Conservation (phyloP, 2,329 filamentous ascomycete genomes). For the Botryotinia calthae region DNA sequence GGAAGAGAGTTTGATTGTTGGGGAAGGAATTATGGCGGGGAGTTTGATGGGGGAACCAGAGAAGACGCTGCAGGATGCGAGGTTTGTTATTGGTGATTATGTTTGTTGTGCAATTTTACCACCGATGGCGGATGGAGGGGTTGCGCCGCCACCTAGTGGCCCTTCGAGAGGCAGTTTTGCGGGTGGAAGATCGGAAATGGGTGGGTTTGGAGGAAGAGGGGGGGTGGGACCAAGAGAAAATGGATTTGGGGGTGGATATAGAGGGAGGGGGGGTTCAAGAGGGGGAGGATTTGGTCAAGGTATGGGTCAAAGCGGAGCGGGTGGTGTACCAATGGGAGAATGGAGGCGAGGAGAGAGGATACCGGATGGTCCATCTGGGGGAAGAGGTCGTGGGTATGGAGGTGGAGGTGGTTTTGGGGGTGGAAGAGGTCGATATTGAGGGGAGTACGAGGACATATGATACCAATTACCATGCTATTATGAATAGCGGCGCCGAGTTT, state of each 20-base stretch:
- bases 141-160: conserved; percentile 60
- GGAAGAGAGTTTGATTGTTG: conserved; percentile 39
- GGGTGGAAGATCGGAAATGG: conserved; percentile 39
- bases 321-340: conserved; percentile 50
- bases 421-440: conserved; percentile 42
- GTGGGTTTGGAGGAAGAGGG: conserved; percentile 41
- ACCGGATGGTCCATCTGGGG: conserved; percentile 49
- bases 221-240: conserved; percentile 41
- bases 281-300: conserved; percentile 44
- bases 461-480: conserved; percentile 23
- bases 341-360: conserved; percentile 65
- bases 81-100: conserved; percentile 87
- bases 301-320: conserved; percentile 40
- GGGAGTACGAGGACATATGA: conserved; percentile 21
- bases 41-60: conserved; percentile 58
- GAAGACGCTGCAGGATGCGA: conserved; percentile 72
- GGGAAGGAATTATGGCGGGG: conserved; percentile 36
- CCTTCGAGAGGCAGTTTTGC: conserved; percentile 41
- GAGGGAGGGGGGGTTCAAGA: conserved; percentile 40
- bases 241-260: conserved; percentile 38
- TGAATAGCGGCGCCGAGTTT: neutral
- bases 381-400: conserved; percentile 48
- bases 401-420: conserved; percentile 47
- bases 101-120: conserved; percentile 79
- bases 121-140: conserved; percentile 69